Conservation (phyloP, 2,329 filamentous ascomycete genomes). For the Tolypocladium pustulatum region DNA sequence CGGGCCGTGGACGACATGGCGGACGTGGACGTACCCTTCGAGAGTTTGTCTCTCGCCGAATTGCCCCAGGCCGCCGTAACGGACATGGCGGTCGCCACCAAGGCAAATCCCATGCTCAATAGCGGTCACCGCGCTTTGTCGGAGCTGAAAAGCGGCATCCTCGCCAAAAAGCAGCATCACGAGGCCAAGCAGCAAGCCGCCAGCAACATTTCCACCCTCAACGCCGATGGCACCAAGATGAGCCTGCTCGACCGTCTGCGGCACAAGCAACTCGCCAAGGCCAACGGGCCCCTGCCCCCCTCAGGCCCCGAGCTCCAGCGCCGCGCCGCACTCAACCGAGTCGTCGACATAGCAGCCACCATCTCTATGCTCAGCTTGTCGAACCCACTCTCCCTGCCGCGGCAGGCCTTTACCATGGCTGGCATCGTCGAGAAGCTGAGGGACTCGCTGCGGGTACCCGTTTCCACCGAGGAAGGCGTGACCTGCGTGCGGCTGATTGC, state of each 20-base stretch:
- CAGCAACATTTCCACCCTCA: conserved; percentile 20
- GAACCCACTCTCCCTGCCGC: conserved; percentile 35
- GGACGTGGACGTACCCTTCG: conserved; percentile 38
- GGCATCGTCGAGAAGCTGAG: conserved; percentile 53
- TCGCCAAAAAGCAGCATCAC: conserved; percentile 37
- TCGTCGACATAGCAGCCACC: conserved; percentile 57
- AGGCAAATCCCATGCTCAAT: conserved; percentile 45
- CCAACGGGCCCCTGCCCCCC: conserved; percentile 45
- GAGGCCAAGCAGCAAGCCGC: conserved; percentile 23
- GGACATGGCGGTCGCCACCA: conserved; percentile 20
- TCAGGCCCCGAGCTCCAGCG: conserved; percentile 48
- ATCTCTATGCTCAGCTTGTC: conserved; percentile 54
- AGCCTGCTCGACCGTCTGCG: conserved; percentile 68
- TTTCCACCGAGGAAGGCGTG: conserved; percentile 41
- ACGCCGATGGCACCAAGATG: conserved; percentile 42
- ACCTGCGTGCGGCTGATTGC: conserved; percentile 41
- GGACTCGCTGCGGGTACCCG: conserved; percentile 51
- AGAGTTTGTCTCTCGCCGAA: conserved; percentile 38
- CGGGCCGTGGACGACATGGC: conserved; percentile 17
- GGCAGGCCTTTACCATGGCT: conserved; percentile 56
- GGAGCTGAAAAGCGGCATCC: conserved; percentile 55
- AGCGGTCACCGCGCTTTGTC: conserved; percentile 61
- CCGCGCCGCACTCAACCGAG: conserved; percentile 54
- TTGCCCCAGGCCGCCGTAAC: conserved; percentile 25
- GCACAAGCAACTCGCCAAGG: conserved; percentile 52